Conservation (phyloP, 108 stramenopile genomes). For the Cyclotella distinguenda region DNA sequence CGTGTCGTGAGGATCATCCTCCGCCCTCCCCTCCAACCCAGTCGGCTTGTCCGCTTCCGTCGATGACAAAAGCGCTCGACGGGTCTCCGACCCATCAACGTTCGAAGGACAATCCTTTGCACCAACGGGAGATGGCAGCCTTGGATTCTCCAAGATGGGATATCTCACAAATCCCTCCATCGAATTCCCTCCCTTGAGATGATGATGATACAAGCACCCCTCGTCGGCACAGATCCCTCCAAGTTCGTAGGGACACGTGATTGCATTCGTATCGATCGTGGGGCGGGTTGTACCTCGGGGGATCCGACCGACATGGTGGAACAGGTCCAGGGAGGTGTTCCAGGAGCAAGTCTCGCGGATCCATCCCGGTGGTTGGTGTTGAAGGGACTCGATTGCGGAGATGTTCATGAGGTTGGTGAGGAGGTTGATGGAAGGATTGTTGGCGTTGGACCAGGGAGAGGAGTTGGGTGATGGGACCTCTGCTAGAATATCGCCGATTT, state of each 20-base stretch:
- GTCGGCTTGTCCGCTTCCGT: too few species aligned
- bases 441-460: constrained; percentile 14
- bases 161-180: constrained; percentile 11
- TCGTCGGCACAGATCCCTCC: constrained; percentile 68
- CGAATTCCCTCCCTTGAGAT: constrained; percentile 2
- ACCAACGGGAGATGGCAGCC: too few species aligned
- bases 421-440: constrained; percentile 16
- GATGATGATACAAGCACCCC: constrained; percentile 70
- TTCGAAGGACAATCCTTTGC: too few species aligned
- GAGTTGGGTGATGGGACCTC: constrained; percentile 25
- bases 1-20: too few species aligned
- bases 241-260: constrained; percentile 75
- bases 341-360: constrained; percentile 19
- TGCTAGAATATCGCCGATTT: constrained; percentile 13
- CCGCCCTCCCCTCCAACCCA: too few species aligned
- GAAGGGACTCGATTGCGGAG: constrained; percentile 12
- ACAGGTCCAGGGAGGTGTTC: constrained; percentile 32
- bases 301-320: constrained; percentile 21
- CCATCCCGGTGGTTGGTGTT: constrained; percentile 16
- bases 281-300: not conserved
- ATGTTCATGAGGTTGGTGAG: constrained; percentile 29
- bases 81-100: too few species aligned
- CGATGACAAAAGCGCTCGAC: too few species aligned
- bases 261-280: constrained; percentile 23
- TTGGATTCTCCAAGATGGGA: constrained; percentile 3